Base-by-base conservation (phyloP, 495 filamentous ascomycete genomes). In the Apodospora peruviana region DNA sequence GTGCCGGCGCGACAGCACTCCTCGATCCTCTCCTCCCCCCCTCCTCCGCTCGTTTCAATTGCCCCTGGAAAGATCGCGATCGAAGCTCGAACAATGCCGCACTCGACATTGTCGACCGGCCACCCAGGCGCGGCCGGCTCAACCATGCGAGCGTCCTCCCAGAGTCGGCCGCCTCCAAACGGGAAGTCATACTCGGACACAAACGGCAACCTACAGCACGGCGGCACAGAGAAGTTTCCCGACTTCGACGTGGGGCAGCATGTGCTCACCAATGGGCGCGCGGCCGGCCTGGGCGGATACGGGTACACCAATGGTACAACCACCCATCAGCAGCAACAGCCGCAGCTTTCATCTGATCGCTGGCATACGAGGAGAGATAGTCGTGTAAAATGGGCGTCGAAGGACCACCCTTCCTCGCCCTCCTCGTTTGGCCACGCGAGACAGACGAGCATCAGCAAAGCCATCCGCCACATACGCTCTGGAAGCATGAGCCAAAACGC, bases 401-500 rank as follows among this genome's bases (percentile, higher is more conserved):
- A 57, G 24, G 57, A 62, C 11, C 54, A 50, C 39, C 55, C 48
- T 25, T 37, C 21, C 7, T 40, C 25, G 5, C 32, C 53, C 11
- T 11, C 34, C 18, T 32, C 43, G n/a, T 45, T 29, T 44, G 64
- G 68, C 52, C 87, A 91, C 62, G 73, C 76, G 7, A 76, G 84
- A 54, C 85, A 89, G 62, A 90, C 86, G 71, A 94, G 89, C 66
- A 76, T 95, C 55, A 83, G 83, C 68, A 89, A 94, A 67, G 87
- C 90, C 45, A 81, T 95, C 54, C 82, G 76, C 47, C 88, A 82
- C 3, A 89, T 95, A 51, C 73, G 89, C 43, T 84, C 77, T 52
- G 86, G 75, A 42, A 96, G 90, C 61, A 83, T 96, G 58, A 89
- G 85, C 71, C 86, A 88, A 56, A 94, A 91, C 63, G 89, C 90